These are phyloP conservation scores for Cucurbita ficifolia DNA, from an alignment of 306 rosid genomes.

Conservation along the genomic window DNA sequence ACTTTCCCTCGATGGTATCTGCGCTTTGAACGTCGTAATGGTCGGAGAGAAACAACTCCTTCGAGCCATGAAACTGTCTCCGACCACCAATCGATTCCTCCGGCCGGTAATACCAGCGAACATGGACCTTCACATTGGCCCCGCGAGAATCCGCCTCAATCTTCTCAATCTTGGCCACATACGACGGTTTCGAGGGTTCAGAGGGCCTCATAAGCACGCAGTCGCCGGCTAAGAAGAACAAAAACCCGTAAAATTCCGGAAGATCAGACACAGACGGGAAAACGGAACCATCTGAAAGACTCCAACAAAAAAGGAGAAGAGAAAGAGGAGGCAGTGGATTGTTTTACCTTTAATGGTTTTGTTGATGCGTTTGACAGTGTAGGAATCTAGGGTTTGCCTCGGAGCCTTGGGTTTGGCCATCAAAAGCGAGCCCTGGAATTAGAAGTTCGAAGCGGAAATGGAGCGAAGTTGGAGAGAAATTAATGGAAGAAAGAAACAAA, in stretches of 20 bases:
- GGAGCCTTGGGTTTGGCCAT: slow-evolving; percentile 88
- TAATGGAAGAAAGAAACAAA: neutral
- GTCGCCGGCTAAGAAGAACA: slow-evolving; percentile 45
- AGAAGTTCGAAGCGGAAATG: neutral
- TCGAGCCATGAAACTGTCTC: slow-evolving; percentile 92
- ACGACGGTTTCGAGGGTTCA: slow-evolving; percentile 69
- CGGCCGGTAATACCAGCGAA: slow-evolving; percentile 97
- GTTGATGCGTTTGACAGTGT: slow-evolving; percentile 79
- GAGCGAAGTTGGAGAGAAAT: neutral
- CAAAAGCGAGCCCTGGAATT: slow-evolving; percentile 1
- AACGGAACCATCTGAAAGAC: neutral
- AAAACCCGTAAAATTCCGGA: neutral
- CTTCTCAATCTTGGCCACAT: slow-evolving; percentile 85
- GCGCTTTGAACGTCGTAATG: slow-evolving; percentile 88
- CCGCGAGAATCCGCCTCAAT: slow-evolving; percentile 94
- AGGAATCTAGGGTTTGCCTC: slow-evolving; percentile 86
- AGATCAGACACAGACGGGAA: neutral
- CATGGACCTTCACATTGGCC: slow-evolving; percentile 72
- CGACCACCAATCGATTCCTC: slow-evolving; percentile 99
- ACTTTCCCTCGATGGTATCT: slow-evolving; percentile 80
- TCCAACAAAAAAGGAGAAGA: neutral
- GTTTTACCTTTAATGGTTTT: slow-evolving; percentile 48
- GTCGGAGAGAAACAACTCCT: slow-evolving; percentile 90
- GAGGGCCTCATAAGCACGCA: slow-evolving; percentile 90
- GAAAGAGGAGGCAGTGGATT: neutral